A percentile compares a stretch with the other conserved stretches of the same genome.
phyloP scores from a whole-genome alignment of 2,329 filamentous ascomycete genomes.

The Aspergillus texensis region DNA sequence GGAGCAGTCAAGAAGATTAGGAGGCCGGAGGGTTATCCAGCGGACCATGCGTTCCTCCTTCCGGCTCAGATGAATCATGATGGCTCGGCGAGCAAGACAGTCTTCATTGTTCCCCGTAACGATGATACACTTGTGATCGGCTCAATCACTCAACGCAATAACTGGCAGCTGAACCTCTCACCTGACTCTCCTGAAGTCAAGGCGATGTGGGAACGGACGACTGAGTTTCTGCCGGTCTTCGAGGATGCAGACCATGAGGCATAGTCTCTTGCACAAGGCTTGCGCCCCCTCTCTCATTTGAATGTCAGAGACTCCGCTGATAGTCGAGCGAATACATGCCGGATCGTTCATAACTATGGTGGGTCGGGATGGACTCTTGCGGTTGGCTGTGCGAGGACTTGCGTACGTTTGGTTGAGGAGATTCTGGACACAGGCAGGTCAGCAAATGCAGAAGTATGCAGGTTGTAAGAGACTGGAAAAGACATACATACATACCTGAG shows the following conservation, averaged over 20 bases:
- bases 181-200: slow-evolving; percentile 2
- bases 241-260: neutral
- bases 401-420: slow-evolving; percentile 1
- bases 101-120: neutral
- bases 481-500: neutral
- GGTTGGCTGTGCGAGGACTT: slow-evolving; percentile 4
- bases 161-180: neutral
- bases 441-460: neutral
- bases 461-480: neutral
- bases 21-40: neutral
- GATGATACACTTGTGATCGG: neutral
- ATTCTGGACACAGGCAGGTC: neutral
- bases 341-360: slow-evolving; percentile 13
- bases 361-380: slow-evolving; percentile 7
- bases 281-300: neutral
- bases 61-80: neutral
- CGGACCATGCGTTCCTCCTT: neutral
- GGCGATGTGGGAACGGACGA: slow-evolving; percentile 2
- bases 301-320: neutral
- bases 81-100: neutral
- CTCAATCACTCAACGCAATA: slow-evolving; percentile 1
- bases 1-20: neutral
- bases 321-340: neutral
- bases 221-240: neutral
- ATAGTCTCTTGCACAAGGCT: neutral